Conservation (phyloP, 495 filamentous ascomycete species). For the Thozetella sp. region DNA sequence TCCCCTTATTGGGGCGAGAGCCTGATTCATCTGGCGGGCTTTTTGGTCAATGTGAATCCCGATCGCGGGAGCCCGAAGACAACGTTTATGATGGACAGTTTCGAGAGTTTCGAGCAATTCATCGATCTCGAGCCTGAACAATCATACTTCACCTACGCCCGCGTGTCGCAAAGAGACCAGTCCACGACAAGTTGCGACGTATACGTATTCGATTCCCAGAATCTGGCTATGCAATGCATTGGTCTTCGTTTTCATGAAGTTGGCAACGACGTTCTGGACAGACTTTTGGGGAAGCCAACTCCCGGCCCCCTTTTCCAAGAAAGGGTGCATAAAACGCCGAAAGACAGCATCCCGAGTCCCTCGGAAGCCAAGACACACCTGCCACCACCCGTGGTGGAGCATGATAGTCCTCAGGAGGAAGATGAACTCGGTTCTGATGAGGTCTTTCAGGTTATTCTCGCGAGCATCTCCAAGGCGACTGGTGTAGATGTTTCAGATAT, state of each 20-base stretch:
- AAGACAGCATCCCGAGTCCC: no score
- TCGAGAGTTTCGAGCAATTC: background rate
- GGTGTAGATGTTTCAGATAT: conserved; percentile 59
- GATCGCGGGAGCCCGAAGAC: conserved; percentile 72
- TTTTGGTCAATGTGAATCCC: conserved; percentile 33
- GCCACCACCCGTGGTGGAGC: no score
- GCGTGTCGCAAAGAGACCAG: conserved; percentile 49
- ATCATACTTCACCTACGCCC: conserved; percentile 66
- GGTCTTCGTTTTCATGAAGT: conserved; percentile 61
- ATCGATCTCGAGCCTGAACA: conserved; percentile 51
- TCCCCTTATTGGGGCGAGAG: conserved; percentile 17
- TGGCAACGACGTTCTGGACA: no score
- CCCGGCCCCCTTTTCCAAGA: no score
- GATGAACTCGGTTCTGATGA: no score
- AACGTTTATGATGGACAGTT: conserved; percentile 55
- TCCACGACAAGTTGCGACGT: conserved; percentile 54
- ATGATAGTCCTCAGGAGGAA: no score
- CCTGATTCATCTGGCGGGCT: conserved; percentile 20
- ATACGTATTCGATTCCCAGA: conserved; percentile 61
- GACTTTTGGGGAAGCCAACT: no score
- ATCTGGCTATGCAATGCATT: conserved; percentile 44
- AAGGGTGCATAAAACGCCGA: no score
- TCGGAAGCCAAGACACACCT: no score
- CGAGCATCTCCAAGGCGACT: conserved; percentile 61
- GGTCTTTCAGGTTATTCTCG: conserved; percentile 45